phyloP scores from a whole-genome alignment of 305 asterid genomes.

The Fraxinus xanthoxyloides region DNA sequence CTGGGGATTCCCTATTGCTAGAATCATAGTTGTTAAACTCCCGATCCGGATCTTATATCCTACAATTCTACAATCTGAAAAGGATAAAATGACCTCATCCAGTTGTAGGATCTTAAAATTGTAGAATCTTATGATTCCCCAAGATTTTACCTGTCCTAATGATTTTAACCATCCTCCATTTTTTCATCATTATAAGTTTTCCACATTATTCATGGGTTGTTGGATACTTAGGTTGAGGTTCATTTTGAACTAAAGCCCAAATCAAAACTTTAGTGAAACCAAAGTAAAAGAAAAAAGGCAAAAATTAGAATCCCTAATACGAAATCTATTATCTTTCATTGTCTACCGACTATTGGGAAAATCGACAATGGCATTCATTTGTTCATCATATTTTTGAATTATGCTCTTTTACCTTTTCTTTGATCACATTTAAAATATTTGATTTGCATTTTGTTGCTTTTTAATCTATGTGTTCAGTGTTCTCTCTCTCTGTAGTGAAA shows the following conservation, averaged over 20 bases:
- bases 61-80: neutral
- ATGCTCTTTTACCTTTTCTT: neutral
- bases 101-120: neutral
- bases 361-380: neutral
- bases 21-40: neutral
- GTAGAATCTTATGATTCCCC: neutral
- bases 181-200: neutral
- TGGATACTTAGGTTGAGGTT: neutral
- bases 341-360: neutral
- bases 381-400: neutral
- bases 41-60: neutral
- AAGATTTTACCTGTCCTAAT: neutral
- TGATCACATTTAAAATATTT: neutral
- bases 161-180: neutral
- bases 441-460: neutral
- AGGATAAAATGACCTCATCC: neutral
- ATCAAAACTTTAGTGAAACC: neutral
- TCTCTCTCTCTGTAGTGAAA: neutral
- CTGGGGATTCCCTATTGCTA: neutral
- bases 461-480: neutral
- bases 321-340: neutral
- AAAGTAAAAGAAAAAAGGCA: neutral
- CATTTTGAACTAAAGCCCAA: neutral
- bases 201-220: neutral
- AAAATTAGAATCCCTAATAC: neutral